Base-by-base conservation (phyloP, 164 flowering plant species). In the Magnolia officinalis region DNA sequence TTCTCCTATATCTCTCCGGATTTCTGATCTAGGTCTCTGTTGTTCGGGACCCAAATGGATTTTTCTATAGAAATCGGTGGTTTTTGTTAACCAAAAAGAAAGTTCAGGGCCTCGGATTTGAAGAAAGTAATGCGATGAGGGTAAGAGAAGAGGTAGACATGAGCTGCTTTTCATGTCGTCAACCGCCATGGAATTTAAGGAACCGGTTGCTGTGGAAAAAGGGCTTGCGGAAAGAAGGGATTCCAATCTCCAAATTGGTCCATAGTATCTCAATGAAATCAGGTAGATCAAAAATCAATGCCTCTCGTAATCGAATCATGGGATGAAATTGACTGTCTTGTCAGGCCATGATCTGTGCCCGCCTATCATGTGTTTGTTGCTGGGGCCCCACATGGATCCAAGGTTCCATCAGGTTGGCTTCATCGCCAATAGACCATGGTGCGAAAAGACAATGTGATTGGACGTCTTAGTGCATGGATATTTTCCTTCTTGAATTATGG, bases 221-320 rank as follows among this genome's bases (percentile, higher is more conserved):
- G 71, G 83, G 86, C 86, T 82, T 82, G 73, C 79, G 76, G 66
- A 75, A 77, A 18, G 83, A 83, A 4, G 74, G 79, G 6, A 83
- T 75, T 49, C 66, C 79, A 2, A 50, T 86, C 55, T 80, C 90
- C 71, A 81, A 92, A 3, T 74, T 82, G 9, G 88, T 92, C 51
- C 84, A 91, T 4, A 88, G 87, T 76, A 78, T 91, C 64, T 89
- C 95, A 52, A 80, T 87, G 31, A 89, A 91, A 87, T 75, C 88
- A 24, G 90, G 97, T 91, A 82, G 59, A n/a, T 55, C 10, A 16
- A 8, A 8, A 55, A 2, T 55, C 10, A 0, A 16, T 10, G 18
- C 18, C 13, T 55, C 61, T 55, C 18, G 61, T 65, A 13, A 37
- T 19, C 6, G 45, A 59, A 59, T 59, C 63, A 13, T 59, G 14